Conservation (phyloP, 208 protist genomes). For the Trichomonas gallinae region DNA sequence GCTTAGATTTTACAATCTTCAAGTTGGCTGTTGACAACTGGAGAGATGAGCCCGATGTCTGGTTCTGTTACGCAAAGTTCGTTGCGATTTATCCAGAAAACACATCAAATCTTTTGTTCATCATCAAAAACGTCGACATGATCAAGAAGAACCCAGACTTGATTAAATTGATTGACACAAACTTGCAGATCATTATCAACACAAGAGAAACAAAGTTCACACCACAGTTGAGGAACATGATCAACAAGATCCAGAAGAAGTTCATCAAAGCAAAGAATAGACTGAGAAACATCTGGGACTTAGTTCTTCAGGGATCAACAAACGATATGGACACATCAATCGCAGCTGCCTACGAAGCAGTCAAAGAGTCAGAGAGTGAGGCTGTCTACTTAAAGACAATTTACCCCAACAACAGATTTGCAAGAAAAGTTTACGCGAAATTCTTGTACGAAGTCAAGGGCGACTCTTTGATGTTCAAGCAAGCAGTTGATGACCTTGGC, state of each 20-base stretch:
- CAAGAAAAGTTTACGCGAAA: no score
- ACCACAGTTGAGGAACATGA: no score
- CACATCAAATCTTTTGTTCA: not conserved
- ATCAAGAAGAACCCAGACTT: not conserved
- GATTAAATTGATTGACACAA: no score
- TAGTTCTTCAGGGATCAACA: not conserved
- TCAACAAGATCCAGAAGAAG: no score
- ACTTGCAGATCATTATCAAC: no score
- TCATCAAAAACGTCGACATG: not conserved
- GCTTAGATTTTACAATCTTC: not conserved
- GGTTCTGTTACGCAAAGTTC: not conserved
- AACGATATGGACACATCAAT: not conserved
- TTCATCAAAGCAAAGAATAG: no score
- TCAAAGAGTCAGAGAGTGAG: not conserved
- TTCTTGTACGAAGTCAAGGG: no score
- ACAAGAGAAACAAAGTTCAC: no score
- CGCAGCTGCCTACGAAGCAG: not conserved
- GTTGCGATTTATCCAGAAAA: not conserved
- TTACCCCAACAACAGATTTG: no score
- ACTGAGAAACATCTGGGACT: not conserved
- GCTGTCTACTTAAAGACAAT: no score
- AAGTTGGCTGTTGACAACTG: not conserved
- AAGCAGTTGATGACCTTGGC: no score
- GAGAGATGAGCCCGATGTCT: not conserved
- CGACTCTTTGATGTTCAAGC: no score